phyloP scores from a whole-genome alignment of 768 basidiomycete genomes.

The Russula sp. region DNA sequence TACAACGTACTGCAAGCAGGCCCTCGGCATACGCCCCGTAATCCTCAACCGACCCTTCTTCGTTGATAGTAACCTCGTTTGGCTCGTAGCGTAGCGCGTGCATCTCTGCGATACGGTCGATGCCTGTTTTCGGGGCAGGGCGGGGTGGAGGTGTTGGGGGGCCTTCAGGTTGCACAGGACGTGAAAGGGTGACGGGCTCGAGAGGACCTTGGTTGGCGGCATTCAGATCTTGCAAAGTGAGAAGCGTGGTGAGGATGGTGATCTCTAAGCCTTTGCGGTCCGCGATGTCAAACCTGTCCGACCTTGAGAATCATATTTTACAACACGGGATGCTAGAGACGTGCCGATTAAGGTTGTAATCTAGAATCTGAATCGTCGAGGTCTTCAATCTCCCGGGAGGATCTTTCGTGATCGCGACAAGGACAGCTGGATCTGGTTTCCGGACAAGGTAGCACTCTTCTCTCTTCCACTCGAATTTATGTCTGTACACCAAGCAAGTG shows the following conservation, averaged over 20 bases:
- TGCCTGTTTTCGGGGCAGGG: slow-evolving; percentile 57
- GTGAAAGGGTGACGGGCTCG: background rate
- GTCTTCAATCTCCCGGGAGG: slow-evolving; percentile 60
- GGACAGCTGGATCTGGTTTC: slow-evolving; percentile 82
- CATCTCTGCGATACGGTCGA: slow-evolving; percentile 66
- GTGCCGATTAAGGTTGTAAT: slow-evolving; percentile 79
- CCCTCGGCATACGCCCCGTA: slow-evolving; percentile 64
- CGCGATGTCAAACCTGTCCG: slow-evolving; percentile 67
- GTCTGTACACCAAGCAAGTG: slow-evolving; percentile 36
- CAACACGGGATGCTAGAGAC: background rate
- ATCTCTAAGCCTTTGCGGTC: slow-evolving; percentile 86
- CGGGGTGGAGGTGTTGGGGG: slow-evolving; percentile 50
- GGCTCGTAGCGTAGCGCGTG: slow-evolving; percentile 62
- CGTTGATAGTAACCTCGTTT: slow-evolving; percentile 67
- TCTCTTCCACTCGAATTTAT: slow-evolving; percentile 81
- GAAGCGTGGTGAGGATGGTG: slow-evolving; percentile 64
- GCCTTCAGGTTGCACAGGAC: slow-evolving; percentile 9
- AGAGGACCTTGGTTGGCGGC: slow-evolving; percentile 42
- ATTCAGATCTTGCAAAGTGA: slow-evolving; percentile 72
- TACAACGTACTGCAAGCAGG: slow-evolving; percentile 49
- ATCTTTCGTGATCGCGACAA: slow-evolving; percentile 78
- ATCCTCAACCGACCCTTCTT: slow-evolving; percentile 57
- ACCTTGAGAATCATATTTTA: background rate
- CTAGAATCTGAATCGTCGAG: slow-evolving; percentile 65
- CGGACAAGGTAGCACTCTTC: slow-evolving; percentile 79